Evolutionary conservation across 2,329 filamentous ascomycete species (phyloP), one percentile per base, ranked within the genome.

Genomic region (Xylaria sp.): DNA sequence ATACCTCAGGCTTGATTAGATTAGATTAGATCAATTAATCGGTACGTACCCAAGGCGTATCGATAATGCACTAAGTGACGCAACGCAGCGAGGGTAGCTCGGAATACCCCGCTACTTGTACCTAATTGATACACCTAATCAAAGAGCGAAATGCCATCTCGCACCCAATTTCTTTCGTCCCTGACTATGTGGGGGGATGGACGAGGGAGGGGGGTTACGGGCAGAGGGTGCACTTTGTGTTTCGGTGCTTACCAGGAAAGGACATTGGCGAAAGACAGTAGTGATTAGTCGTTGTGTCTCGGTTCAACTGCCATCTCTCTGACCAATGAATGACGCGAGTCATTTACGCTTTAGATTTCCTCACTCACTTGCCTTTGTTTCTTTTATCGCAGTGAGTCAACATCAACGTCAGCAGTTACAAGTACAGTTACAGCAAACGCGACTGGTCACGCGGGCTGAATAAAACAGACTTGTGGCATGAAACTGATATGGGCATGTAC

Each of bases 281-380:
- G 32, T 35, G 32, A 35, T 35, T 35, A 35, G 32, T 23, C 53
- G 44, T 48, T 4, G 29, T 13, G 21, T 57, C 50, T 25, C 25
- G 18, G 42, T 53, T 44, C 6, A 40, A 10, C 13, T 51, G 32
- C 42, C 9, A 12, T 35, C 32, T 35, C 13, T 54, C 72, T 65
- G 64, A 60, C 70, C 72, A 74, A 75, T 75, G 65, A 71, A 48
- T 23, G 9, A 13, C 27, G 62, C 73, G 70, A 74, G 69, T 66
- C 57, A 74, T 75, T 74, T 70, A 64, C 44, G 2, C 21, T 65
- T 66, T n/a, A 50, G 18, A 8, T 37, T 40, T 57, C 18, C 25
- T 21, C 3, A 3, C 50, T 54, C 13, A 29, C 25, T 10, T 51
- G 23, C 27, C 18, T 54, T 57, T 25, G 27, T 51, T 54, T 66